phyloP scores from a whole-genome alignment of 257 asterid species.

The Cinchona pubescens region DNA sequence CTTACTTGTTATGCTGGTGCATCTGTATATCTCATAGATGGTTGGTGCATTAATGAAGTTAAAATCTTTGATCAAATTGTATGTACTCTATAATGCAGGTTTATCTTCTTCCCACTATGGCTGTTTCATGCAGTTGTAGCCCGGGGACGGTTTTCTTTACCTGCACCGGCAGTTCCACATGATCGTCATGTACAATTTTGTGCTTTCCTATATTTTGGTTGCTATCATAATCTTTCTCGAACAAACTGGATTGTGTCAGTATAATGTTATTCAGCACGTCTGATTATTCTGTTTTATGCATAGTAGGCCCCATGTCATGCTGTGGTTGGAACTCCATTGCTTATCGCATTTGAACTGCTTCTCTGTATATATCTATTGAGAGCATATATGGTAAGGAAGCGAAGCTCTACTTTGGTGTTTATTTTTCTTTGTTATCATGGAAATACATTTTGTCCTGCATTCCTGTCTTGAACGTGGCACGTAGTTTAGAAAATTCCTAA shows the following conservation, averaged over 20 bases:
- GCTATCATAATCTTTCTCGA: conserved; percentile 15
- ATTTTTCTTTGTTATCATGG: not conserved
- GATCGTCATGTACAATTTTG: conserved; percentile 79
- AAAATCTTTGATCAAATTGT: conserved; percentile 15
- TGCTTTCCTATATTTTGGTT: conserved; percentile 17
- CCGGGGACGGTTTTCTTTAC: conserved; percentile 96
- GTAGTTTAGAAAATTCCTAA: not conserved
- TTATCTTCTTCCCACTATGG: conserved; percentile 91
- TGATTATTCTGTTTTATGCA: conserved; percentile 24
- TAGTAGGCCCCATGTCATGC: conserved; percentile 99
- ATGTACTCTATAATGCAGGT: conserved; percentile 52
- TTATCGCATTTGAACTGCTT: conserved; percentile 92
- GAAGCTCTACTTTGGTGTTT: conserved; percentile 9
- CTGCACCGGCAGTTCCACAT: conserved; percentile 95
- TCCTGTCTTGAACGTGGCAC: not conserved
- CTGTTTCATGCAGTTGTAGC: conserved; percentile 91
- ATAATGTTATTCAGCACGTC: conserved; percentile 11
- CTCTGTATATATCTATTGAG: conserved; percentile 95
- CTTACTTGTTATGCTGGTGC: not conserved
- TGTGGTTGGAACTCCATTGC: conserved; percentile 89
- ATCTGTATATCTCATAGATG: not conserved
- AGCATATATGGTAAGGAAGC: conserved; percentile 68
- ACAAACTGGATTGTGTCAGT: conserved; percentile 18
- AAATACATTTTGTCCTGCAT: not conserved
- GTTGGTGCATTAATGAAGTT: not conserved